These are phyloP conservation scores for Davidsoniella virescens DNA, from an alignment of 2,329 filamentous ascomycete genomes.

Conservation along the genomic window DNA sequence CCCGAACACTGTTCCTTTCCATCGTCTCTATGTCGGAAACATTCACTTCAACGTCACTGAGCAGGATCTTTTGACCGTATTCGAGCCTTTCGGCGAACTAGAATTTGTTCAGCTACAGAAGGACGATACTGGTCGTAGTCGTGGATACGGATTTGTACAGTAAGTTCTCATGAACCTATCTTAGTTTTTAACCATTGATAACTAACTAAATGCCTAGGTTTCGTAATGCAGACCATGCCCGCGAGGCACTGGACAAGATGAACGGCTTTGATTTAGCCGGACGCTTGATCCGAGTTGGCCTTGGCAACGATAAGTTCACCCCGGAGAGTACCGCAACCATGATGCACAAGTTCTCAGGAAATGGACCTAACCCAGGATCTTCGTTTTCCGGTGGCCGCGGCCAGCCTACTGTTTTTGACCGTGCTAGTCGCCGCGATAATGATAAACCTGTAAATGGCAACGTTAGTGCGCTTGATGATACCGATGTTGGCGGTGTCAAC, in stretches of 20 bases:
- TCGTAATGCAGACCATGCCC: conserved; percentile 75
- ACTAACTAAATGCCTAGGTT: conserved; percentile 44
- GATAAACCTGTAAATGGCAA: conserved; percentile 53
- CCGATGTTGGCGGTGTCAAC: conserved; percentile 93
- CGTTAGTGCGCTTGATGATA: conserved; percentile 90
- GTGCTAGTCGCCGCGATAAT: conserved; percentile 82
- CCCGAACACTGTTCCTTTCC: conserved; percentile 80
- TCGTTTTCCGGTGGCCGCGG: conserved; percentile 83
- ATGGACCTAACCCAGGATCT: conserved; percentile 48
- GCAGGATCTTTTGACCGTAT: conserved; percentile 85
- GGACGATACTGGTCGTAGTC: conserved; percentile 76
- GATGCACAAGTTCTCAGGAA: conserved; percentile 78
- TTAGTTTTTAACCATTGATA: neutral
- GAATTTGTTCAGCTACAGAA: conserved; percentile 97
- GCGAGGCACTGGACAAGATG: conserved; percentile 95
- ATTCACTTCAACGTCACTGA: conserved; percentile 99
- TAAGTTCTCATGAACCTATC: conserved; percentile 33
- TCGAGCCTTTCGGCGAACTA: conserved; percentile 92
- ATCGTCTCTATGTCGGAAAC: conserved; percentile 96
- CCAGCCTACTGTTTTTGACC: conserved; percentile 50
- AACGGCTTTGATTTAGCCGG: conserved; percentile 97
- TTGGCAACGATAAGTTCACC: conserved; percentile 99
- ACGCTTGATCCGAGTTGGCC: conserved; percentile 91
- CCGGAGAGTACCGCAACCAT: conserved; percentile 89
- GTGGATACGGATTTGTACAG: conserved; percentile 98